Conservation (phyloP, 2,329 filamentous ascomycete species). For the Celoporthe dispersa region DNA sequence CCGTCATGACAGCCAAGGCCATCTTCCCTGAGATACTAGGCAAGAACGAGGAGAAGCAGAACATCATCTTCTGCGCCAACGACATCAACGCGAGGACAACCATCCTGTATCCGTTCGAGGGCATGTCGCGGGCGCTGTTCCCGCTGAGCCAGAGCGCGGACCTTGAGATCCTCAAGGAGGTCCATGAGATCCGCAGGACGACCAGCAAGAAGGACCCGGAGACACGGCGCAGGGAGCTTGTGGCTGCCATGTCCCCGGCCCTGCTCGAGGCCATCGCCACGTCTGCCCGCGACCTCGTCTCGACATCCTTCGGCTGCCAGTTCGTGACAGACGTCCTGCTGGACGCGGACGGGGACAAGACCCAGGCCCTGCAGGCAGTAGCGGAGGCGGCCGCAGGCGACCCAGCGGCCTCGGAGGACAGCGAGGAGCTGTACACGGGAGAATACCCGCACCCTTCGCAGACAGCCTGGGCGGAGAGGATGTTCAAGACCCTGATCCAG, state of each 20-base stretch:
- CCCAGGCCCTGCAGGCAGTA: constrained; percentile 71
- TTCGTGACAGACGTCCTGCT: constrained; percentile 84
- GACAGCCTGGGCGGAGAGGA: constrained; percentile 70
- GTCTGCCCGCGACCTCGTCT: constrained; percentile 69
- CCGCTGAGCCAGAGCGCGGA: constrained; percentile 66
- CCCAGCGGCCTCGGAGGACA: constrained; percentile 46
- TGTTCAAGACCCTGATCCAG: constrained; percentile 89
- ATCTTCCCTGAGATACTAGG: constrained; percentile 87
- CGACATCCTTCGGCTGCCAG: constrained; percentile 83
- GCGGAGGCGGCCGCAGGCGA: constrained; percentile 66
- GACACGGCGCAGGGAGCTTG: constrained; percentile 74
- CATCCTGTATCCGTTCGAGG: constrained; percentile 81
- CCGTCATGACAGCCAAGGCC: constrained; percentile 81
- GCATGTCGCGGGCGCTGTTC: constrained; percentile 64
- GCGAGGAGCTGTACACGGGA: constrained; percentile 44
- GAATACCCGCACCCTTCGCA: constrained; percentile 61
- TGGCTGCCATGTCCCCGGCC: constrained; percentile 73
- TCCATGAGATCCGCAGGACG: constrained; percentile 76
- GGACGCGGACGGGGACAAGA: constrained; percentile 74
- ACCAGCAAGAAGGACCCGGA: constrained; percentile 94
- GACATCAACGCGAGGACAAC: constrained; percentile 68
- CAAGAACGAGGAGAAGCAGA: constrained; percentile 68
- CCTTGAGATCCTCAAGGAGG: constrained; percentile 72
- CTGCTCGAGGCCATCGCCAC: constrained; percentile 75
- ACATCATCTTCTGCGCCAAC: constrained; percentile 66